Evolutionary conservation across 2,329 filamentous ascomycete genomes (phyloP).

Genomic region (Xylaria sp.): DNA sequence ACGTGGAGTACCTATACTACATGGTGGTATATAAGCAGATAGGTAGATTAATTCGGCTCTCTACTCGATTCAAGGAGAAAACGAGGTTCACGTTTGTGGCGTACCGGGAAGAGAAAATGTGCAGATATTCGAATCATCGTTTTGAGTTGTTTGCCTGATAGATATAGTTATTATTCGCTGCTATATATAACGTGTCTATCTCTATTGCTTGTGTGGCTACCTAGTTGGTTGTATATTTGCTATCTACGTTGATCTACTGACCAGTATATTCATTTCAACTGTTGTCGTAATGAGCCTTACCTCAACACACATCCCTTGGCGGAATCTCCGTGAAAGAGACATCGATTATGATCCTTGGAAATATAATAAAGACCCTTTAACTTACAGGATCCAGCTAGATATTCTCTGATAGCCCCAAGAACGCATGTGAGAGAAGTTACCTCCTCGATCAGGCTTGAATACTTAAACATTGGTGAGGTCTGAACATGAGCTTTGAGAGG

Average conservation of each 20-base stretch:
- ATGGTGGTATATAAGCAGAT: background rate
- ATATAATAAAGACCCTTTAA: background rate
- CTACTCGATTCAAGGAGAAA: constrained; percentile 15
- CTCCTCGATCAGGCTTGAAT: too few species aligned
- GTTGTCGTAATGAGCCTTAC: background rate
- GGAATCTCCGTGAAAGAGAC: background rate
- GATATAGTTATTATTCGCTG: background rate
- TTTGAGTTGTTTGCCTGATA: background rate
- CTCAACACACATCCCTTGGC: background rate
- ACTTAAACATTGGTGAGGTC: too few species aligned
- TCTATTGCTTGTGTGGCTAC: background rate
- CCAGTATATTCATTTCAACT: background rate
- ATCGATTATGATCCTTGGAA: background rate
- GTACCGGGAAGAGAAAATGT: background rate
- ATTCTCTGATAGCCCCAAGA: too few species aligned
- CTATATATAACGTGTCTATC: background rate
- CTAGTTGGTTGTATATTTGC: background rate
- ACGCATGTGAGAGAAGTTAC: too few species aligned
- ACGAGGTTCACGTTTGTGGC: background rate
- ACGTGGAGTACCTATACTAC: background rate
- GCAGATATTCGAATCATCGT: background rate
- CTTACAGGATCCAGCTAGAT: too few species aligned
- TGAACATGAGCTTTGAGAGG: too few species aligned
- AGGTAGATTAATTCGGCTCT: constrained; percentile 13
- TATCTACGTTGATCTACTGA: background rate